Percentiles rank a stretch among this genome's conserved stretches.
Conservation (phyloP, 73 alveolate genomes). For the Paraurostyla sp. region DNA sequence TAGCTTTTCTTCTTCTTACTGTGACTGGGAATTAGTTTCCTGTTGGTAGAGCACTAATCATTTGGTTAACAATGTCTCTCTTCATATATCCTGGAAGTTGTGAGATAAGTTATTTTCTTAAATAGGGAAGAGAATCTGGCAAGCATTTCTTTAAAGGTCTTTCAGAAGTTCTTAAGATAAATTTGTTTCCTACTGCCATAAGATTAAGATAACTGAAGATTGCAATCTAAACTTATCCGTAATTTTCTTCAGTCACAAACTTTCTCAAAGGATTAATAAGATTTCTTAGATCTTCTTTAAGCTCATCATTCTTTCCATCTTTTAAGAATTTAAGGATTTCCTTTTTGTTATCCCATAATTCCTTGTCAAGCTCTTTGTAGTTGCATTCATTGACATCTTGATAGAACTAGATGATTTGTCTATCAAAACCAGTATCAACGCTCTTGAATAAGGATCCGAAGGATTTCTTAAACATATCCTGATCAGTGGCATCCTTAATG, state of each 20-base stretch:
- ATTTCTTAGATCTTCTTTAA: background rate
- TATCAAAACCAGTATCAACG: slow-evolving; percentile 8
- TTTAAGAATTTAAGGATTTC: slow-evolving; percentile 11
- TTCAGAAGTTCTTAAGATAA: slow-evolving; percentile 14
- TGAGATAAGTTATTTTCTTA: background rate
- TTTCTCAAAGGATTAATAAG: background rate
- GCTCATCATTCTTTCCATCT: slow-evolving; percentile 44
- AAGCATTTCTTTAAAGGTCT: slow-evolving; percentile 19
- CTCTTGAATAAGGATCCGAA: background rate
- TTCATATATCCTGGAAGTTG: slow-evolving; percentile 1
- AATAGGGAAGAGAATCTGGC: slow-evolving; percentile 22
- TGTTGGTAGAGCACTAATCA: slow-evolving; percentile 22
- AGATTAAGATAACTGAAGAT: background rate
- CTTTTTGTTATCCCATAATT: slow-evolving; percentile 24
- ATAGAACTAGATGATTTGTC: background rate
- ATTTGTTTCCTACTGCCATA: background rate
- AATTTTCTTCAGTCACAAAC: slow-evolving; percentile 52
- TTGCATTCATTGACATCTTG: background rate
- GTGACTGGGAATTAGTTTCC: slow-evolving; percentile 24
- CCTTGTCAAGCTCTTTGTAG: background rate
- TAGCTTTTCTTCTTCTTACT: slow-evolving; percentile 77
- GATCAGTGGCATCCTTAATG: slow-evolving; percentile 11
- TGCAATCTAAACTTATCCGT: background rate
- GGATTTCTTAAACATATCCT: background rate
- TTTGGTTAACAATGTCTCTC: background rate